Evolutionary conservation across 78 protist genomes (phyloP).

Genomic region (Dictyostelium brefeldianum): DNA sequence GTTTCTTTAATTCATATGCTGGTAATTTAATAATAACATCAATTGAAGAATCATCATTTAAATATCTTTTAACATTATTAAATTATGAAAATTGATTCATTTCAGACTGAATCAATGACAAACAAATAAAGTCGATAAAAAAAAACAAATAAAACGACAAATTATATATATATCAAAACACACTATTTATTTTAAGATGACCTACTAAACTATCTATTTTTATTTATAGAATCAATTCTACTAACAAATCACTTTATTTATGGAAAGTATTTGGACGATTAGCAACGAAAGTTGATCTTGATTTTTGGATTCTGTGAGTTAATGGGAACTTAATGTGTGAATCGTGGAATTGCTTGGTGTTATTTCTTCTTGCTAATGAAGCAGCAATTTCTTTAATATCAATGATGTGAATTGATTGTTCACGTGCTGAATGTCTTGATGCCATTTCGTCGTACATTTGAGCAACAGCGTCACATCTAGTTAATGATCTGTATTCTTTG

Average conservation of each 20-base stretch:
- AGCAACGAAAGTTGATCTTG: slow-evolving; percentile 54
- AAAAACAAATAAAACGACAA: too few species aligned
- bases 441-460: slow-evolving; percentile 97
- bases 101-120: too few species aligned
- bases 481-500: slow-evolving; percentile 97
- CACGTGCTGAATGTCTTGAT: slow-evolving; percentile 96
- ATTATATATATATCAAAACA: too few species aligned
- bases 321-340: slow-evolving; percentile 91
- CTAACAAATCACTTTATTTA: neutral
- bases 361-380: slow-evolving; percentile 75
- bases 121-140: too few species aligned
- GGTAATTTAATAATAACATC: too few species aligned
- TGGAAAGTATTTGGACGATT: slow-evolving; percentile 62
- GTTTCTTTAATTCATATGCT: too few species aligned
- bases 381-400: slow-evolving; percentile 86
- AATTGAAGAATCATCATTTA: too few species aligned
- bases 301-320: slow-evolving; percentile 86
- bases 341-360: slow-evolving; percentile 91
- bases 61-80: too few species aligned
- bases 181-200: neutral
- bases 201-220: neutral
- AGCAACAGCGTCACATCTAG: slow-evolving; percentile 92
- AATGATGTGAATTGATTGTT: slow-evolving; percentile 95
- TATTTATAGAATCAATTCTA: neutral
- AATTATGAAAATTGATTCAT: too few species aligned